These are phyloP conservation scores for Mycena polygramma DNA, from an alignment of 768 basidiomycete genomes.

Conservation along the genomic window DNA sequence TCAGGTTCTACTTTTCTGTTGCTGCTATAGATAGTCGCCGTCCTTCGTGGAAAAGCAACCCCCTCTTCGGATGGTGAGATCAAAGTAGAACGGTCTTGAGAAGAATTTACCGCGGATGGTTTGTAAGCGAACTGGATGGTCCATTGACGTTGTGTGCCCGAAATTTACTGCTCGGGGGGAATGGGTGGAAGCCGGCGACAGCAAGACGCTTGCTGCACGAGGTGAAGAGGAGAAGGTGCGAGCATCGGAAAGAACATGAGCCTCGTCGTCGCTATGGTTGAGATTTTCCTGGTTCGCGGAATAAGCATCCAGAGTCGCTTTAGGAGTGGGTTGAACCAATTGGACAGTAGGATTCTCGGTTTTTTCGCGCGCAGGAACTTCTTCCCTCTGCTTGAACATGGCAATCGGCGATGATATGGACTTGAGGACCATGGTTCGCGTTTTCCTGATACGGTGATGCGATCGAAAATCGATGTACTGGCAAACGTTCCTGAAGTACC, in stretches of 20 bases:
- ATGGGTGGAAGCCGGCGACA: constrained; percentile 38
- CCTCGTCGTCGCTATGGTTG: constrained; percentile 25
- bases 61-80: constrained; percentile 27
- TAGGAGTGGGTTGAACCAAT: constrained; percentile 42
- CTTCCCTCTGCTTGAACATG: constrained; percentile 31
- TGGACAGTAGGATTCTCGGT: constrained; percentile 26
- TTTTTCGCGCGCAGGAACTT: constrained; percentile 29
- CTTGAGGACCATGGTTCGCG: constrained; percentile 46
- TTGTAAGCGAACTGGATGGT: constrained; percentile 29
- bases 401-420: constrained; percentile 51
- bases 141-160: constrained; percentile 29
- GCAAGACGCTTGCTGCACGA: constrained; percentile 41
- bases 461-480: constrained; percentile 51
- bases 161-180: constrained; percentile 30
- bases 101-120: constrained; percentile 33
- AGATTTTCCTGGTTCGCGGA: constrained; percentile 8
- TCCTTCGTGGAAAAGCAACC: constrained; percentile 48
- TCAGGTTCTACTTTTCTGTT: constrained; percentile 33
- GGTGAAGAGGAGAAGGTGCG: constrained; percentile 53
- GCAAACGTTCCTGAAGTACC: constrained; percentile 59
- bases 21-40: constrained; percentile 47
- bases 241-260: constrained; percentile 42
- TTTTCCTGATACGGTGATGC: constrained; percentile 36
- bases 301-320: constrained; percentile 32
- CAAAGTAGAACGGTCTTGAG: neutral